Conservation (phyloP, 2,329 filamentous ascomycete species). For the Cladophialophora bantiana region DNA sequence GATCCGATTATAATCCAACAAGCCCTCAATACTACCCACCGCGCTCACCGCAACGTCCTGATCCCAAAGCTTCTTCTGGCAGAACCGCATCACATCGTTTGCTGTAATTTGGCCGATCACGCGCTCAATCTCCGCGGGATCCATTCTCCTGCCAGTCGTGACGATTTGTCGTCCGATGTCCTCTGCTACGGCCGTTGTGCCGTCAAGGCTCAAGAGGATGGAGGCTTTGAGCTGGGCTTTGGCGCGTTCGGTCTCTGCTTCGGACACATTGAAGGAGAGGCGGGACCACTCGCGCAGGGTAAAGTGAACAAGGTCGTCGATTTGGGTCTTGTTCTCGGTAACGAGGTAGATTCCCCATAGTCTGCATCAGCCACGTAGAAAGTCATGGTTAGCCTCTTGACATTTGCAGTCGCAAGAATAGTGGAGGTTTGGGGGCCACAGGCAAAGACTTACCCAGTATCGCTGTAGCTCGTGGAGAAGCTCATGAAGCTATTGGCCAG, state of each 20-base stretch:
- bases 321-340: constrained; percentile 81
- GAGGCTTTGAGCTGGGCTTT: constrained; percentile 99
- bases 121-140: constrained; percentile 91
- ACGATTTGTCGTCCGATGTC: constrained; percentile 98
- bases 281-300: constrained; percentile 98
- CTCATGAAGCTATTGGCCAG: constrained; percentile 99
- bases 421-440: not conserved
- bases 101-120: constrained; percentile 87
- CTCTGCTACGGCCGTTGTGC: constrained; percentile 95
- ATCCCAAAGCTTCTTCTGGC: constrained; percentile 95
- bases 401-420: not conserved
- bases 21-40: constrained; percentile 88
- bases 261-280: constrained; percentile 83
- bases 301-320: constrained; percentile 98
- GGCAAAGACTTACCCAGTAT: constrained; percentile 84
- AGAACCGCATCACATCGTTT: constrained; percentile 97
- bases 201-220: constrained; percentile 94
- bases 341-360: constrained; percentile 99
- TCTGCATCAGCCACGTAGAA: constrained; percentile 57
- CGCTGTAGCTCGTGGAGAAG: constrained; percentile 99
- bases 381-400: not conserved
- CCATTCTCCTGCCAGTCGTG: constrained; percentile 92
- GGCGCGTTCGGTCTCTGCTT: constrained; percentile 94
- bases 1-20: constrained; percentile 61
- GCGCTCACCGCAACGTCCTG: constrained; percentile 93